These are phyloP conservation scores for Acacia crassicarpa DNA, from an alignment of 306 rosid species.

Conservation along the genomic window DNA sequence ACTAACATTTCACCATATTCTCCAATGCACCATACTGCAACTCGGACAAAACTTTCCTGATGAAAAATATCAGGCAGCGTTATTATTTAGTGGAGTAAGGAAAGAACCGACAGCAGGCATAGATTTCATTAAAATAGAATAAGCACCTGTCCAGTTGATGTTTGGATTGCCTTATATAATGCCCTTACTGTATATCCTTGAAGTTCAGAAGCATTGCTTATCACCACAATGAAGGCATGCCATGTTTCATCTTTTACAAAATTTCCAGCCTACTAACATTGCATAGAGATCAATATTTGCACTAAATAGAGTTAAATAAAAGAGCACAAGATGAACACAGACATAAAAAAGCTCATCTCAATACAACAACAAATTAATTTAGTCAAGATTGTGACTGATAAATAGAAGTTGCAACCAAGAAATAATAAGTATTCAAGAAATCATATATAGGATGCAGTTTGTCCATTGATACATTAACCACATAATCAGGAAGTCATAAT, in stretches of 20 bases:
- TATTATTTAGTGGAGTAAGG: constrained; percentile 17
- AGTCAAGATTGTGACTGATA: constrained; percentile 13
- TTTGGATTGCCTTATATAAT: constrained; percentile 79
- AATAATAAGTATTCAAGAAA: constrained; percentile 9
- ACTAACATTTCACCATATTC: constrained; percentile 95
- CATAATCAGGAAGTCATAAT: not conserved
- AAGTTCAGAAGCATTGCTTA: constrained; percentile 95
- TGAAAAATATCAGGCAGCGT: constrained; percentile 27
- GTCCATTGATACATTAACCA: constrained; percentile 7
- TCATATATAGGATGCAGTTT: constrained; percentile 15
- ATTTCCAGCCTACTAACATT: constrained; percentile 99
- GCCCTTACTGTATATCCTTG: constrained; percentile 94
- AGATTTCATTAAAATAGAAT: constrained; percentile 29
- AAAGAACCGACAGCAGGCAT: constrained; percentile 26
- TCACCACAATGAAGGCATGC: constrained; percentile 85
- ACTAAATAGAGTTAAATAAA: constrained; percentile 19
- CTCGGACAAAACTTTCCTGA: constrained; percentile 97
- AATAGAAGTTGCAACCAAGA: constrained; percentile 15
- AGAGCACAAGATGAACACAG: constrained; percentile 15
- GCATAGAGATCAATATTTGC: constrained; percentile 60
- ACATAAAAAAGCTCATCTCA: constrained; percentile 17
- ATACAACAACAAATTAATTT: constrained; percentile 21
- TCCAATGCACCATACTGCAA: constrained; percentile 98
- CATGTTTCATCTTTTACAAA: constrained; percentile 97
- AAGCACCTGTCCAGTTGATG: constrained; percentile 80